Evolutionary conservation across 352 stramenopile genomes (phyloP).

Genomic region (Pythium apleroticum): DNA sequence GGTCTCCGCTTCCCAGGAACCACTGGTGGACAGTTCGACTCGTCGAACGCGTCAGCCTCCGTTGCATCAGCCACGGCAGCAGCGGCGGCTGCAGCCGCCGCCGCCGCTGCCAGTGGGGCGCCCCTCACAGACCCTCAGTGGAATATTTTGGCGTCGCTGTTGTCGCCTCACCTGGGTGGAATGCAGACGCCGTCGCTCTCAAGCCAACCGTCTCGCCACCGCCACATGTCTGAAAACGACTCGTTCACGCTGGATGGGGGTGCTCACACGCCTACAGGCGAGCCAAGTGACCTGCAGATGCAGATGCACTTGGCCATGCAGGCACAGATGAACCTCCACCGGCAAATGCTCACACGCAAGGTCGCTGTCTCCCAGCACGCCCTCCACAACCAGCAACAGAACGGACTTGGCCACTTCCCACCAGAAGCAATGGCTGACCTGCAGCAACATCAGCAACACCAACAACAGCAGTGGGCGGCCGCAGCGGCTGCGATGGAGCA

Average conservation of each 20-base stretch:
- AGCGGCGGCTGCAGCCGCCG: conserved; percentile 20
- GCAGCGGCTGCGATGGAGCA: conserved; percentile 27
- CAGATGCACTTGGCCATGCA: conserved; percentile 89
- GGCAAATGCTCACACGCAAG: conserved; percentile 82
- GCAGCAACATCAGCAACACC: conserved; percentile 25
- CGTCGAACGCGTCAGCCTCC: conserved; percentile 1
- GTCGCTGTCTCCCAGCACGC: conserved; percentile 76
- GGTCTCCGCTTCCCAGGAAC: conserved; percentile 6
- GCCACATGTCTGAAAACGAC: conserved; percentile 28
- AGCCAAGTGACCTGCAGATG: conserved; percentile 62
- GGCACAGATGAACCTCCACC: conserved; percentile 86
- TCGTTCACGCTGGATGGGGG: conserved; percentile 57
- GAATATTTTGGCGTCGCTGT: conserved; percentile 72
- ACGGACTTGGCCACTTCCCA: conserved; percentile 6
- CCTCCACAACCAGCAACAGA: conserved; percentile 28
- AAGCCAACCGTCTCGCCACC: conserved; percentile 12
- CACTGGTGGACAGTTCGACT: conserved; percentile 15
- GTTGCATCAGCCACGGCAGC: conserved; percentile 16
- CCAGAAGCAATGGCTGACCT: conserved; percentile 23
- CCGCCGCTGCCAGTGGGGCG: conserved; percentile 21
- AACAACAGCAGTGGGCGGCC: conserved; percentile 29
- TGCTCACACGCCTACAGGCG: conserved; percentile 49
- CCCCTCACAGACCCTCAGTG: conserved; percentile 68
- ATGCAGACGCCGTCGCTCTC: conserved; percentile 2
- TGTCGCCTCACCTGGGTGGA: conserved; percentile 62